Conservation (phyloP, 352 stramenopile genomes). For the Stephanocyclus meneghinianus region DNA sequence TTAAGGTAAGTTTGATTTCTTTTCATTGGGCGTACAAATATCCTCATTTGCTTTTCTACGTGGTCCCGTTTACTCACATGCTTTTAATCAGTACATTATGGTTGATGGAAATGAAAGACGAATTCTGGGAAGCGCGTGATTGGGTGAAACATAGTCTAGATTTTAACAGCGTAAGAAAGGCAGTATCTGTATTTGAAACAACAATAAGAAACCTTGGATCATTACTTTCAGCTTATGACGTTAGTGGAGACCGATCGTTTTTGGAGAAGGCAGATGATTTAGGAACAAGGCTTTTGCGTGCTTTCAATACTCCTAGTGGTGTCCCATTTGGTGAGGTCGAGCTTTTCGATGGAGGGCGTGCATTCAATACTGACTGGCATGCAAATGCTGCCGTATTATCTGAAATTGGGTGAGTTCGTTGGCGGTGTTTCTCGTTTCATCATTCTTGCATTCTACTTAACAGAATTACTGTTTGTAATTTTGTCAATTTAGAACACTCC, state of each 20-base stretch:
- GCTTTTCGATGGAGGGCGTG: conserved; percentile 73
- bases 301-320: conserved; percentile 88
- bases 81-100: conserved; percentile 86
- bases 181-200: conserved; percentile 96
- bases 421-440: neutral
- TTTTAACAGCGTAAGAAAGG: conserved; percentile 15
- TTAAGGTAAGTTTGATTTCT: conserved; percentile 73
- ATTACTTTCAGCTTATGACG: conserved; percentile 90
- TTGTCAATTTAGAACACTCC: conserved; percentile 62
- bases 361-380: conserved; percentile 69
- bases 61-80: conserved; percentile 89
- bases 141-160: conserved; percentile 22
- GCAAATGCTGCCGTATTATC: conserved; percentile 65
- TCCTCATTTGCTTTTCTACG: conserved; percentile 41
- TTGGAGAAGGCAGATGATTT: conserved; percentile 91
- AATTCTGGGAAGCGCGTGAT: conserved; percentile 56
- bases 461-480: neutral
- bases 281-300: conserved; percentile 86
- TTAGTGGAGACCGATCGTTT: conserved; percentile 79
- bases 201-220: conserved; percentile 97
- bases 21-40: neutral
- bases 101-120: conserved; percentile 88
- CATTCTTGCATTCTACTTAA: neutral
- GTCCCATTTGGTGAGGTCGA: conserved; percentile 90
- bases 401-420: conserved; percentile 63